These are phyloP conservation scores for Coniophora puteana DNA, from an alignment of 1,284 basidiomycete species.

Conservation along the genomic window DNA sequence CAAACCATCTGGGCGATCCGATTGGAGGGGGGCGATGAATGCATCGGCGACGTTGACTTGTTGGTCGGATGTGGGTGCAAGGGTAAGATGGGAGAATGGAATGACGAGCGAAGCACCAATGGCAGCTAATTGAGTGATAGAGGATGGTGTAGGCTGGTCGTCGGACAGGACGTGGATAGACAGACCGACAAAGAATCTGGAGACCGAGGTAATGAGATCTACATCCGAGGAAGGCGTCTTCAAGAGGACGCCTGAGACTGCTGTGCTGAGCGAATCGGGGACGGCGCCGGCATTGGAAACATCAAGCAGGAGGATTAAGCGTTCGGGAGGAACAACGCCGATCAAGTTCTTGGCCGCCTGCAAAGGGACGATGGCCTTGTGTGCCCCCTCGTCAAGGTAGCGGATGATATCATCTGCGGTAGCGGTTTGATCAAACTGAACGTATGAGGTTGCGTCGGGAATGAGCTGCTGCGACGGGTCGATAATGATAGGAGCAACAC, in stretches of 20 bases:
- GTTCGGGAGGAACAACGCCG: conserved; percentile 64
- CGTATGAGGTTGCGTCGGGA: conserved; percentile 34
- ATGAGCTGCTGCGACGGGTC: conserved; percentile 32
- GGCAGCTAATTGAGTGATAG: conserved; percentile 51
- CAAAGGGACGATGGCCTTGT: conserved; percentile 74
- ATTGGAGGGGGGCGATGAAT: conserved; percentile 78
- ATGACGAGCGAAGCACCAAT: conserved; percentile 71
- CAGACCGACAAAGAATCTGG: conserved; percentile 66
- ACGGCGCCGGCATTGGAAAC: conserved; percentile 71
- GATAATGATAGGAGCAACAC: conserved; percentile 75
- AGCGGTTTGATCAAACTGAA: conserved; percentile 54
- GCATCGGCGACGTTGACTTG: conserved; percentile 81
- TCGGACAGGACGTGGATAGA: conserved; percentile 61
- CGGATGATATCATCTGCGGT: conserved; percentile 56
- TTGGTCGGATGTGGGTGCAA: conserved; percentile 45
- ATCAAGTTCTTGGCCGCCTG: conserved; percentile 64
- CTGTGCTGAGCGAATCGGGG: conserved; percentile 65
- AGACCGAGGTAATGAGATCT: conserved; percentile 70
- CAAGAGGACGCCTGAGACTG: conserved; percentile 74
- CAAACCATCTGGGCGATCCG: conserved; percentile 90
- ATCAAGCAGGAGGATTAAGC: conserved; percentile 73
- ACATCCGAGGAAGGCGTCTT: conserved; percentile 65
- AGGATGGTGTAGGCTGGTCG: conserved; percentile 47
- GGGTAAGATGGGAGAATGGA: conserved; percentile 69
- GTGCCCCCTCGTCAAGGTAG: conserved; percentile 72